Conservation (phyloP, 2,329 filamentous ascomycete species). For the Periconia macrospinosa region DNA sequence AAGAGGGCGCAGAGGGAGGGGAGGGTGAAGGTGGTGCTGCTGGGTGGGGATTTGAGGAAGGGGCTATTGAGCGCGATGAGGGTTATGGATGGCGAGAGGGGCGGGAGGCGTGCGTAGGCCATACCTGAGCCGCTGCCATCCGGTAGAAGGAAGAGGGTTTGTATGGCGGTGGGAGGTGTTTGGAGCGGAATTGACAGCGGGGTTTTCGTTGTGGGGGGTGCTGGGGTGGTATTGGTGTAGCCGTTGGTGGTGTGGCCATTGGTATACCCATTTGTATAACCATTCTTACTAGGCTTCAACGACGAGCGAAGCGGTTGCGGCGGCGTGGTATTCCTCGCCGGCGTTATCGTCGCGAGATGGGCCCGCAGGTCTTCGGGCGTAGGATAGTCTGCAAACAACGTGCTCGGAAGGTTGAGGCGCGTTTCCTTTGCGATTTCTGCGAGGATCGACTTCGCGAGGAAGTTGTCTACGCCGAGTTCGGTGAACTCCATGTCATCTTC, state of each 20-base stretch:
- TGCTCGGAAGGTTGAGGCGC: not conserved
- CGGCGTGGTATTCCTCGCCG: too few relatives aligned
- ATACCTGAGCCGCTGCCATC: not conserved
- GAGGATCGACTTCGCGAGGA: not conserved
- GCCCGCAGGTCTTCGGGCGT: not conserved
- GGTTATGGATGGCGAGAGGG: not conserved
- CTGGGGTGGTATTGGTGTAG: too few relatives aligned
- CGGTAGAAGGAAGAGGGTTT: not conserved
- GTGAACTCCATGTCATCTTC: not conserved
- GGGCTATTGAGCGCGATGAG: not conserved
- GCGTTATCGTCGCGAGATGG: not conserved
- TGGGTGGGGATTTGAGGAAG: not conserved
- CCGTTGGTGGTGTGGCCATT: too few relatives aligned
- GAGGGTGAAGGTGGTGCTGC: not conserved
- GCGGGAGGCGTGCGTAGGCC: not conserved
- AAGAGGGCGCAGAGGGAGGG: not conserved
- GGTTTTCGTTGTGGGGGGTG: too few relatives aligned
- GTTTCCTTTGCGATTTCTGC: not conserved
- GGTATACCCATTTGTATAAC: too few relatives aligned
- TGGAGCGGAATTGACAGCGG: too few relatives aligned
- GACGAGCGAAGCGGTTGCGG: too few relatives aligned
- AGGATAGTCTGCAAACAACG: not conserved
- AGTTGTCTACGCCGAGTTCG: not conserved
- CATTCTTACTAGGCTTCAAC: too few relatives aligned
- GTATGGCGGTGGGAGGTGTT: not conserved